Percentiles rank a stretch among this genome's conserved stretches.
phyloP scores from a whole-genome alignment of 306 rosid species.

The Prunus campanulata region DNA sequence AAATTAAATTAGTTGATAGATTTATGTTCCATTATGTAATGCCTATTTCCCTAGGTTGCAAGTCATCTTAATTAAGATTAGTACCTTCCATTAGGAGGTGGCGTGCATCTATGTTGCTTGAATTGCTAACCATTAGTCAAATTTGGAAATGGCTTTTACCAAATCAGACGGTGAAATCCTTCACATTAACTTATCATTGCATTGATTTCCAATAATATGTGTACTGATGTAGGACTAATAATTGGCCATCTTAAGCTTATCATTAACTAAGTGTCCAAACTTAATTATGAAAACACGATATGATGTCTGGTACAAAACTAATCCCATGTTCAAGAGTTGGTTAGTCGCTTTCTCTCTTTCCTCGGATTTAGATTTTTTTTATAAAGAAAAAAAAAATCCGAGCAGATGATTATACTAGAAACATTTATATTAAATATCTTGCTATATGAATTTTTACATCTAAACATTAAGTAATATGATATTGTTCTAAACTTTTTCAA shows the following conservation, averaged over 20 bases:
- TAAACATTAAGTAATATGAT: too few relatives aligned
- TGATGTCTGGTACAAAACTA: not conserved
- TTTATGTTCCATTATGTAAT: conserved; percentile 14
- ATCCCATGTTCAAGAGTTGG: not conserved
- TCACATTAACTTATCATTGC: not conserved
- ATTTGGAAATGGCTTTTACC: not conserved
- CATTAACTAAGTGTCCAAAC: not conserved
- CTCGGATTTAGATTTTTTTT: not conserved
- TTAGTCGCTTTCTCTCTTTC: not conserved
- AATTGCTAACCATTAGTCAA: not conserved
- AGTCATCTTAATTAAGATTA: not conserved
- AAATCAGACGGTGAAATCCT: not conserved
- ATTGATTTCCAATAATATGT: not conserved
- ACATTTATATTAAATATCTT: too few relatives aligned
- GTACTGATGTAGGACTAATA: not conserved
- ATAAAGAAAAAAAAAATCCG: not conserved
- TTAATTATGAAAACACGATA: not conserved
- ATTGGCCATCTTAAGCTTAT: conserved; percentile 5
- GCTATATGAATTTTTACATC: too few relatives aligned
- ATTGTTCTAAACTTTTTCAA: too few relatives aligned
- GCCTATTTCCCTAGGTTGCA: conserved; percentile 2
- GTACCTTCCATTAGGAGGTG: not conserved
- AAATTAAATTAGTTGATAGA: not conserved
- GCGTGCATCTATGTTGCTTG: not conserved
- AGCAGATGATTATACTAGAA: not conserved